These are phyloP conservation scores for Cordyceps farinosa DNA, from an alignment of 2,329 filamentous ascomycete genomes.

Conservation along the genomic window DNA sequence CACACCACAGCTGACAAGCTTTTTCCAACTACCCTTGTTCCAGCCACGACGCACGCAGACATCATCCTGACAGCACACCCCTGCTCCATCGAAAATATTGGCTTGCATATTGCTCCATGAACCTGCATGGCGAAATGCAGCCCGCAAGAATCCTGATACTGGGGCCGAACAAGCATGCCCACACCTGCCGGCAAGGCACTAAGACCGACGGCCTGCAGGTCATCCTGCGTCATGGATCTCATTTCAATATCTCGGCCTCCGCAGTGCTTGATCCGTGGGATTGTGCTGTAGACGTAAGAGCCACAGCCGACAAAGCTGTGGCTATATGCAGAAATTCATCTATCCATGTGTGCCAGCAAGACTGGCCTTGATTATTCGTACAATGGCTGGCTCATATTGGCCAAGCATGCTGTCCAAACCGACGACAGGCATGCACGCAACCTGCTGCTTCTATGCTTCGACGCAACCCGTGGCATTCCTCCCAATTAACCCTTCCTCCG, in stretches of 20 bases:
- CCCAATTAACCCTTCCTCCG: neutral
- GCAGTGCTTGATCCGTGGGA: neutral
- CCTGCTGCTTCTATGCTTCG: neutral
- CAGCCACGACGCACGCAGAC: neutral
- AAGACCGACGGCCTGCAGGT: slow-evolving; percentile 7
- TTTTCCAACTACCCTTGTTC: neutral
- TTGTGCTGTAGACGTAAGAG: neutral
- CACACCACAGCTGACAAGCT: slow-evolving; percentile 10
- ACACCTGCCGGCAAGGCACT: neutral
- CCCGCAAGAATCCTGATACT: neutral
- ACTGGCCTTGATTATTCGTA: neutral
- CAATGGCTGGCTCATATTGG: neutral
- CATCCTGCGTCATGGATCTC: slow-evolving; percentile 16
- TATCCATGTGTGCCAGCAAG: neutral
- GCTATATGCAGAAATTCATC: neutral
- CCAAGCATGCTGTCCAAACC: neutral
- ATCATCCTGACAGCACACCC: slow-evolving; percentile 3
- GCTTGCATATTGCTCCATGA: slow-evolving; percentile 17
- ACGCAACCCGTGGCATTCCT: neutral
- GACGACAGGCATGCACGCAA: neutral
- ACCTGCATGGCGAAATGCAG: slow-evolving; percentile 10
- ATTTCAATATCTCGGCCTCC: neutral
- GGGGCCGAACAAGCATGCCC: neutral
- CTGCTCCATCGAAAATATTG: slow-evolving; percentile 14
- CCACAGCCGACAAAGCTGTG: neutral